These are phyloP conservation scores for Hymenoscyphus scutula DNA, from an alignment of 2,329 filamentous ascomycete species.

Conservation along the genomic window DNA sequence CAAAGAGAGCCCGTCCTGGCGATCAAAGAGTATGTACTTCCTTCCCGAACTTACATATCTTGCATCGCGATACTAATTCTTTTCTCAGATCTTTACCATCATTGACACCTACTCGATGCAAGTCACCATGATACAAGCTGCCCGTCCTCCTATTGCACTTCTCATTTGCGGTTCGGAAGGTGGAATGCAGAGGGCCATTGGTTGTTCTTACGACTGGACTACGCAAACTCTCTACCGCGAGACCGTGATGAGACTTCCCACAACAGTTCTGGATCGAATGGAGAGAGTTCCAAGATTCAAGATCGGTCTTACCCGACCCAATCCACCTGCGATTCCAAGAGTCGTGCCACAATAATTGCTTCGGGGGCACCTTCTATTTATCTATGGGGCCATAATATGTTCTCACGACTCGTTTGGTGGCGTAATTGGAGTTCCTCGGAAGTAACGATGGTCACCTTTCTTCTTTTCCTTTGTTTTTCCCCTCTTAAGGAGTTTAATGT, in stretches of 20 bases:
- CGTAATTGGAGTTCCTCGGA: no score
- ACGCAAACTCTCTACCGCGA: constrained; percentile 21
- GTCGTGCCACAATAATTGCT: no score
- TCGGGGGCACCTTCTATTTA: no score
- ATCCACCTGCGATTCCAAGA: no score
- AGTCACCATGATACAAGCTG: constrained; percentile 35
- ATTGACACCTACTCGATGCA: constrained; percentile 35
- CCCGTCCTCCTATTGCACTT: constrained; percentile 33
- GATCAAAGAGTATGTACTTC: no score
- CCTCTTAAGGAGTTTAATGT: no score
- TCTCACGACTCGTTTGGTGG: no score
- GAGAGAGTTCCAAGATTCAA: constrained; percentile 13
- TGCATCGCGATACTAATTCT: no score
- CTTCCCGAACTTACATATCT: no score
- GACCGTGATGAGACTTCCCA: constrained; percentile 23
- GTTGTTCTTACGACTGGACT: constrained; percentile 29
- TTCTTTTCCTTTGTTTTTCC: no score
- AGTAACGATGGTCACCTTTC: no score
- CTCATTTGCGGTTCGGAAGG: constrained; percentile 35
- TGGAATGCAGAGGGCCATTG: constrained; percentile 35
- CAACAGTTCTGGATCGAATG: constrained; percentile 17
- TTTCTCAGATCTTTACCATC: constrained; percentile 33
- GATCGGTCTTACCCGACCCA: constrained; percentile 4
- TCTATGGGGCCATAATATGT: no score
- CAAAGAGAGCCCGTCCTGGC: background rate